A percentile compares a stretch with the other conserved stretches of the same genome.
phyloP scores from a whole-genome alignment of 2,329 filamentous ascomycete species.

The Hypoxylon rubiginosum region DNA sequence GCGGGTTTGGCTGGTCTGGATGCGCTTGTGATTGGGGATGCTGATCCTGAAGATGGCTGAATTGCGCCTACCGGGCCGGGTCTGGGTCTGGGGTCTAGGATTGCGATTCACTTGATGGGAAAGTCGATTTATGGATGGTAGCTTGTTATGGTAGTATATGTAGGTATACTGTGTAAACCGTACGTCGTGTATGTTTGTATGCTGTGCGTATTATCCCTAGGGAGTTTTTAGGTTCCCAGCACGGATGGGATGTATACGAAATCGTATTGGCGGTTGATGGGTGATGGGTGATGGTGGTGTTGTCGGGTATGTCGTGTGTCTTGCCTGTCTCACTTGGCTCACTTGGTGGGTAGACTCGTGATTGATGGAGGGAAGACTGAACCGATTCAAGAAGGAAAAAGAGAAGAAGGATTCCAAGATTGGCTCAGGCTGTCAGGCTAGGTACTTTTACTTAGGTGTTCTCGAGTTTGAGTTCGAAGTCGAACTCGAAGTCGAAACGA shows the following conservation, averaged over 20 bases:
- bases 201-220: conserved; percentile 1
- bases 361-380: conserved; percentile 13
- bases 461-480: background rate
- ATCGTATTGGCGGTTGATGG: conserved; percentile 12
- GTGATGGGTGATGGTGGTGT: conserved; percentile 34
- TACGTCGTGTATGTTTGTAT: conserved; percentile 15
- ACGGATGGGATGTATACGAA: conserved; percentile 2
- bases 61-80: conserved; percentile 12
- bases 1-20: background rate
- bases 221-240: background rate
- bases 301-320: conserved; percentile 38
- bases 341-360: conserved; percentile 34
- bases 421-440: background rate
- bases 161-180: conserved; percentile 5
- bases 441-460: background rate
- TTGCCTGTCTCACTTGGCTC: conserved; percentile 26
- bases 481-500: background rate
- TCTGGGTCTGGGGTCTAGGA: conserved; percentile 7
- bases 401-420: background rate
- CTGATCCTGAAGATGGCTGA: conserved; percentile 30
- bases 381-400: background rate
- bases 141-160: background rate
- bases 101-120: conserved; percentile 21
- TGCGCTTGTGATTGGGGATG: conserved; percentile 32
- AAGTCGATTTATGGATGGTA: conserved; percentile 20